These are phyloP conservation scores for Bjerkandera adusta DNA, from an alignment of 1,284 basidiomycete species.

Conservation along the genomic window DNA sequence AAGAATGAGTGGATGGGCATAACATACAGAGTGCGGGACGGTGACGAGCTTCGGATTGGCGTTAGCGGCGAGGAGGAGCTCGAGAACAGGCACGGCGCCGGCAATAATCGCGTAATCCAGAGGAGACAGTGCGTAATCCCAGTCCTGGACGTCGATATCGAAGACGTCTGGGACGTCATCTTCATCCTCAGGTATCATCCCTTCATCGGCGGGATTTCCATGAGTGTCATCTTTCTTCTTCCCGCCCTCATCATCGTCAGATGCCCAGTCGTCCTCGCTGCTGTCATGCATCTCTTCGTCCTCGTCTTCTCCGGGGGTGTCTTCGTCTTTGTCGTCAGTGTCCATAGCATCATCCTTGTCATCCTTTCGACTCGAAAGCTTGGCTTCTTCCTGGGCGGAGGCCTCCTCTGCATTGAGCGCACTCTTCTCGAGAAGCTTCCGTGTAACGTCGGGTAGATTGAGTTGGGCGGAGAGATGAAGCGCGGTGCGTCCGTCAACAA, in stretches of 20 bases:
- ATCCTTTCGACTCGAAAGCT: slow-evolving; percentile 28
- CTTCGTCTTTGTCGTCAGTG: slow-evolving; percentile 28
- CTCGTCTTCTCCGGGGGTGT: slow-evolving; percentile 30
- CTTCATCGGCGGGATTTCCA: slow-evolving; percentile 20
- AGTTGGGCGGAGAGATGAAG: slow-evolving; percentile 55
- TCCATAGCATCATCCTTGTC: slow-evolving; percentile 34
- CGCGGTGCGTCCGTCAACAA: slow-evolving; percentile 52
- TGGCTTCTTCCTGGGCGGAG: slow-evolving; percentile 20
- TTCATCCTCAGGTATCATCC: slow-evolving; percentile 45
- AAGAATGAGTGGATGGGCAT: slow-evolving; percentile 46
- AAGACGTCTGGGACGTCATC: slow-evolving; percentile 50
- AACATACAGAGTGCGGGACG: slow-evolving; percentile 17
- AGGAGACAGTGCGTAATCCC: slow-evolving; percentile 54
- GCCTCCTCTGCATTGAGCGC: slow-evolving; percentile 33
- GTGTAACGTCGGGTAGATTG: slow-evolving; percentile 39
- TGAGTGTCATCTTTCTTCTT: slow-evolving; percentile 19
- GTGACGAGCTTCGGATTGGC: slow-evolving; percentile 34
- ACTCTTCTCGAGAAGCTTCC: slow-evolving; percentile 50
- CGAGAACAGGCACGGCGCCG: slow-evolving; percentile 41
- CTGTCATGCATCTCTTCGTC: slow-evolving; percentile 27
- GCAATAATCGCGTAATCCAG: slow-evolving; percentile 51
- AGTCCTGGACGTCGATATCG: slow-evolving; percentile 50
- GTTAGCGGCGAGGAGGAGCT: slow-evolving; percentile 45
- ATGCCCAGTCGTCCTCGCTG: slow-evolving; percentile 33
- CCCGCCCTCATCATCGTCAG: slow-evolving; percentile 20